Conservation (phyloP, 257 asterid species). For the Craterostigma plantagineum region DNA sequence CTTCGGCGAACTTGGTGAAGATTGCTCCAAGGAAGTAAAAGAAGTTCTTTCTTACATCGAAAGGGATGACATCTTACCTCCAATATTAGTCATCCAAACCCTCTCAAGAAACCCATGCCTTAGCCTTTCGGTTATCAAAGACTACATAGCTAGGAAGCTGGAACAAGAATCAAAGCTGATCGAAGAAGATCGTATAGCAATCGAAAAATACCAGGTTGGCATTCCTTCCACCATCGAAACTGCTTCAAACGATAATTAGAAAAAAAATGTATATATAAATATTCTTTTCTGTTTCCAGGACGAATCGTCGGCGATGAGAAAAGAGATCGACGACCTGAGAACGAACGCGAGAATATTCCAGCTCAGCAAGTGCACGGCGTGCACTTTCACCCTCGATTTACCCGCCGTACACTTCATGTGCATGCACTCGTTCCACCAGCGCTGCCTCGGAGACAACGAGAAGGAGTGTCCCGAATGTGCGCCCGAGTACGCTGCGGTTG, state of each 20-base stretch:
- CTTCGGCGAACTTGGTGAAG: constrained; percentile 96
- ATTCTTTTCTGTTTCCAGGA: constrained; percentile 32
- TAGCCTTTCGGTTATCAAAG: constrained; percentile 80
- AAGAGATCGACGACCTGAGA: constrained; percentile 81
- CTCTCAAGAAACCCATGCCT: constrained; percentile 85
- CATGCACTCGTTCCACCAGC: constrained; percentile 98
- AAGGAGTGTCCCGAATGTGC: constrained; percentile 95
- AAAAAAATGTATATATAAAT: too few species aligned
- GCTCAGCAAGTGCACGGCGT: constrained; percentile 89
- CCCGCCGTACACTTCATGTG: constrained; percentile 99
- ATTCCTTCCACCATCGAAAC: constrained; percentile 6
- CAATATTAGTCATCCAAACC: constrained; percentile 79
- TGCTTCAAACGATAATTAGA: too few species aligned
- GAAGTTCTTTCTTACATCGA: constrained; percentile 73
- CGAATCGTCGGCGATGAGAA: constrained; percentile 70
- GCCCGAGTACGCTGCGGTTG: constrained; percentile 60
- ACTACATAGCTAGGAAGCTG: constrained; percentile 82
- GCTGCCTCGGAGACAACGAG: constrained; percentile 89
- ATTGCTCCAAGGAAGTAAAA: constrained; percentile 88
- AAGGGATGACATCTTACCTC: constrained; percentile 90
- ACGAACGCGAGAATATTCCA: constrained; percentile 90
- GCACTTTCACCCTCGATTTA: constrained; percentile 93
- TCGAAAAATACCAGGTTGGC: constrained; percentile 79
- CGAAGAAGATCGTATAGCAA: constrained; percentile 71
- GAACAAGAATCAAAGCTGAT: constrained; percentile 81